phyloP scores from a whole-genome alignment of 1,139 yeast genomes.

The Lizanozyma gosingica region DNA sequence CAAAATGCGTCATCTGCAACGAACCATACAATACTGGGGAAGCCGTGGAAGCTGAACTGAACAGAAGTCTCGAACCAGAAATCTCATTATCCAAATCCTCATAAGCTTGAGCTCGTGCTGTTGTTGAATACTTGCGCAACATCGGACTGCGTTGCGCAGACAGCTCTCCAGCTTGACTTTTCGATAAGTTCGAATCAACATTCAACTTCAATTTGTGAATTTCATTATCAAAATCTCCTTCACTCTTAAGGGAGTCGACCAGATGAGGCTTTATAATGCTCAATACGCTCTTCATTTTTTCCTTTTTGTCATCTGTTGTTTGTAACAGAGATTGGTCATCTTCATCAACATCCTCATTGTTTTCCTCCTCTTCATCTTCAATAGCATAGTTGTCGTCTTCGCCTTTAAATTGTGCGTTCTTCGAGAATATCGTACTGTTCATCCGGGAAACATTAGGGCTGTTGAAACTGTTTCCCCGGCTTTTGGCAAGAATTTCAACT shows the following conservation, averaged over 20 bases:
- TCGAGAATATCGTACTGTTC: not conserved
- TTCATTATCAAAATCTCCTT: too few species aligned
- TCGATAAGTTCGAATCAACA: not conserved
- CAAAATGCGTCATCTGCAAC: not conserved
- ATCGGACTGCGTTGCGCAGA: constrained; percentile 1
- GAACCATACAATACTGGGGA: not conserved
- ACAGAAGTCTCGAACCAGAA: not conserved
- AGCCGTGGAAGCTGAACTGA: not conserved
- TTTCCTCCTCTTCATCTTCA: constrained; percentile 4
- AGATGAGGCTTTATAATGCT: constrained; percentile 4
- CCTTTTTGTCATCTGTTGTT: constrained; percentile 4
- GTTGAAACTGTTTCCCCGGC: not conserved
- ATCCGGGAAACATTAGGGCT: not conserved
- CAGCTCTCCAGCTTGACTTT: not conserved
- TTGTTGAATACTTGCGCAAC: constrained; percentile 7
- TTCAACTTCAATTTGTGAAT: not conserved
- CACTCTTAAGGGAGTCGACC: constrained; percentile 8
- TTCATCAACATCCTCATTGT: constrained; percentile 7
- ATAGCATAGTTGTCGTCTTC: constrained; percentile 5
- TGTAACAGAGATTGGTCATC: constrained; percentile 7
- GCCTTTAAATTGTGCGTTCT: constrained; percentile 1
- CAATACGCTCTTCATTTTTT: constrained; percentile 3
- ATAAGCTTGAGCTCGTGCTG: constrained; percentile 9
- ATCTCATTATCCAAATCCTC: constrained; percentile 33
- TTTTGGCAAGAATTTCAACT: not conserved